Percentiles rank a stretch among this genome's conserved stretches.
These are phyloP conservation scores for Peronospora belbahrii DNA, from an alignment of 352 stramenopile species.

Conservation along the genomic window DNA sequence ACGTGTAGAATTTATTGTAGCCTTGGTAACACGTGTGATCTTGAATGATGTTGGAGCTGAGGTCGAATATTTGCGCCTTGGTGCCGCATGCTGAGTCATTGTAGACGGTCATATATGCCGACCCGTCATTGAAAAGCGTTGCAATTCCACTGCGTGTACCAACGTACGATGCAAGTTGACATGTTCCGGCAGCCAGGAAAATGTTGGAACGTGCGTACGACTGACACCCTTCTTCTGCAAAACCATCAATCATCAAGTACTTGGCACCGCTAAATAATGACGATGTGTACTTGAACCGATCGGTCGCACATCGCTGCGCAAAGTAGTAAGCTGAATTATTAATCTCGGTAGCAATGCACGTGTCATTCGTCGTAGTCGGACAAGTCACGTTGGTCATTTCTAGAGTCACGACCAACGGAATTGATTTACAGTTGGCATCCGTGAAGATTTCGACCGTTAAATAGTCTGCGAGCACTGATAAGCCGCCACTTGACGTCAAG, in stretches of 20 bases:
- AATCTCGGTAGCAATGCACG: constrained; percentile 25
- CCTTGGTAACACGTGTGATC: constrained; percentile 21
- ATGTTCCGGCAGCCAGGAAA: constrained; percentile 29
- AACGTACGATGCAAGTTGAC: constrained; percentile 30
- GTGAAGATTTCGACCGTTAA: constrained; percentile 30
- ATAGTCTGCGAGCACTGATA: constrained; percentile 14
- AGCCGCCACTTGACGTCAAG: constrained; percentile 12
- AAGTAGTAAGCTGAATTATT: constrained; percentile 35
- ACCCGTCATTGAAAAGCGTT: constrained; percentile 27
- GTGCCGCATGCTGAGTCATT: constrained; percentile 29
- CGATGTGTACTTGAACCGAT: constrained; percentile 27
- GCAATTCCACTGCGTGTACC: constrained; percentile 27
- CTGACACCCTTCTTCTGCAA: constrained; percentile 13
- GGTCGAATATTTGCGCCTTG: constrained; percentile 23
- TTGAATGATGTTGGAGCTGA: constrained; percentile 18
- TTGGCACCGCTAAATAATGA: constrained; percentile 28
- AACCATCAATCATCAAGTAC: constrained; percentile 36
- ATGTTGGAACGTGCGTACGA: constrained; percentile 24
- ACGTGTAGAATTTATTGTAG: constrained; percentile 34
- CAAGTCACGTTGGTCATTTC: constrained; percentile 16
- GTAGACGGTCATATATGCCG: constrained; percentile 36
- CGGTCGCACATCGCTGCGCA: constrained; percentile 20
- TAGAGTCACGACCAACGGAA: constrained; percentile 25
- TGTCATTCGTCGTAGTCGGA: constrained; percentile 10
- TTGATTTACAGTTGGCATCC: constrained; percentile 29